These are phyloP conservation scores for Alternaria alternata DNA, from an alignment of 2,329 filamentous ascomycete species.

Conservation along the genomic window DNA sequence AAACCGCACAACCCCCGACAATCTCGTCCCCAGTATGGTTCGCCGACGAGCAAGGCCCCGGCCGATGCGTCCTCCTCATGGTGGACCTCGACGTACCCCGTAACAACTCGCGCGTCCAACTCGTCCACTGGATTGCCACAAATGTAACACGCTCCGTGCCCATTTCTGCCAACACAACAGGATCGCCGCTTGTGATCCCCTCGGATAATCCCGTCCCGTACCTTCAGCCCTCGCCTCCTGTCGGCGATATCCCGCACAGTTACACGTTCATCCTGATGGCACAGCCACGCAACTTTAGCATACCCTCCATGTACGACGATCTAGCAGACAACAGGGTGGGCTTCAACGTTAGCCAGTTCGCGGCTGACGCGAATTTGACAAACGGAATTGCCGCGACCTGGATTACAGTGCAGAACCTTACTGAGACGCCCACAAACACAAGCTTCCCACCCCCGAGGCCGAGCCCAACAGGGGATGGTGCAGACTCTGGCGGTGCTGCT, in stretches of 20 bases:
- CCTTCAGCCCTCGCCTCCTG: slow-evolving; percentile 38
- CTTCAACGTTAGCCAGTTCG: slow-evolving; percentile 50
- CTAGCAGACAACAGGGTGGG: slow-evolving; percentile 33
- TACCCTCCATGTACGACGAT: slow-evolving; percentile 39
- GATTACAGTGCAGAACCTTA: slow-evolving; percentile 48
- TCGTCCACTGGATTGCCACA: slow-evolving; percentile 45
- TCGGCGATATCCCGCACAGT: slow-evolving; percentile 39
- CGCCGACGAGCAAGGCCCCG: slow-evolving; percentile 12
- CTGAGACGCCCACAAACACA: slow-evolving; percentile 26
- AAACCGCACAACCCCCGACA: slow-evolving; percentile 35
- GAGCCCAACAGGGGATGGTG: slow-evolving; percentile 20
- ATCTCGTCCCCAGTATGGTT: slow-evolving; percentile 32
- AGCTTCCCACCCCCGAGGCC: slow-evolving; percentile 30
- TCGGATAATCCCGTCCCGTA: slow-evolving; percentile 29
- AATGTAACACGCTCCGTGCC: slow-evolving; percentile 29
- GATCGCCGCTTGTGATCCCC: slow-evolving; percentile 24
- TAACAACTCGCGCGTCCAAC: slow-evolving; percentile 41
- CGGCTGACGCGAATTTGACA: slow-evolving; percentile 39
- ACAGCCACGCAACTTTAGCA: slow-evolving; percentile 38
- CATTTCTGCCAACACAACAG: slow-evolving; percentile 8
- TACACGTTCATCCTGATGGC: slow-evolving; percentile 43
- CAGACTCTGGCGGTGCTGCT: background rate
- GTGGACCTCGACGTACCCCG: slow-evolving; percentile 45
- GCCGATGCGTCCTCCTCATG: slow-evolving; percentile 37
- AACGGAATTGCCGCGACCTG: slow-evolving; percentile 50